These are phyloP conservation scores for Zanthoxylum bungeanum DNA, from an alignment of 345 rosid species.

Conservation along the genomic window DNA sequence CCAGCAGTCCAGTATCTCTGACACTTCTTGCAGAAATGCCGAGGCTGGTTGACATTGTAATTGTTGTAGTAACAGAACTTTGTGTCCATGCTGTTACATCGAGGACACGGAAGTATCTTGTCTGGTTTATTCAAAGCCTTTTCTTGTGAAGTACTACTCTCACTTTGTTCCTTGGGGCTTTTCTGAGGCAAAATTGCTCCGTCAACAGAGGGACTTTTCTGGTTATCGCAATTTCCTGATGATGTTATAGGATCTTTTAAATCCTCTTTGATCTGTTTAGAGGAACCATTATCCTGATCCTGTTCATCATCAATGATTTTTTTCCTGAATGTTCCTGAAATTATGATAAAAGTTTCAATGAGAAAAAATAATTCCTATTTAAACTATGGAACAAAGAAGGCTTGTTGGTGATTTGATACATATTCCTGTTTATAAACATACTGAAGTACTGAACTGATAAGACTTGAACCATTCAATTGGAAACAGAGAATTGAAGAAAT, in stretches of 20 bases:
- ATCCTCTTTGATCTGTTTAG: conserved; percentile 17
- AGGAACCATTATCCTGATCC: conserved; percentile 18
- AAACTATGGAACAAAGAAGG: neutral
- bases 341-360: conserved; percentile 2
- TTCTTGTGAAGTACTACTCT: conserved; percentile 35
- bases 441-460: neutral
- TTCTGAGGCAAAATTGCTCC: conserved; percentile 32
- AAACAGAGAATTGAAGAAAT: neutral
- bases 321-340: conserved; percentile 25
- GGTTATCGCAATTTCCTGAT: conserved; percentile 27
- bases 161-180: conserved; percentile 41
- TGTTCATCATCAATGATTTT: conserved; percentile 14
- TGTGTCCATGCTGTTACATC: conserved; percentile 80
- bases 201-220: conserved; percentile 27
- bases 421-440: neutral
- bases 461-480: neutral
- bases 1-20: conserved; percentile 96
- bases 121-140: conserved; percentile 58
- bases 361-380: conserved; percentile 5
- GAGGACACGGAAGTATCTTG: conserved; percentile 69
- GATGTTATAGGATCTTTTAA: conserved; percentile 21
- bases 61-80: conserved; percentile 91
- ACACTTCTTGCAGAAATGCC: conserved; percentile 85
- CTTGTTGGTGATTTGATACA: neutral
- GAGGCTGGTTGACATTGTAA: conserved; percentile 85